Percentiles rank a stretch among this genome's conserved stretches.
These are phyloP conservation scores for Aureobasidium subglaciale DNA, from an alignment of 2,329 filamentous ascomycete species.

Conservation along the genomic window DNA sequence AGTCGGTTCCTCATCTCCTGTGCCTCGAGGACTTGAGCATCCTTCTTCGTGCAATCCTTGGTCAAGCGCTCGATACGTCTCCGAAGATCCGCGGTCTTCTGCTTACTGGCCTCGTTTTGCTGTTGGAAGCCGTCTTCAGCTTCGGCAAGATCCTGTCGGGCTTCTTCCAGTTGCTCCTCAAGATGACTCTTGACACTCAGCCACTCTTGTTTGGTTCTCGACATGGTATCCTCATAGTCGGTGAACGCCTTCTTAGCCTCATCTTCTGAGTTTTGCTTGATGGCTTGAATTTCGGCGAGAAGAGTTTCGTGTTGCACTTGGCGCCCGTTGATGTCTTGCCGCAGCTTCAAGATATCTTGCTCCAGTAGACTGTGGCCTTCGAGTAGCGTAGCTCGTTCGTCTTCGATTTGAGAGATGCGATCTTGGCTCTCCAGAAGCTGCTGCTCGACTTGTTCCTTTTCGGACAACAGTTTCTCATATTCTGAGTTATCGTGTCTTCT, in stretches of 20 bases:
- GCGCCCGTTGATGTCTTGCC: neutral
- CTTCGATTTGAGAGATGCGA: neutral
- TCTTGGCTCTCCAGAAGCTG: neutral
- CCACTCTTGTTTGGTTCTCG: slow-evolving; percentile 10
- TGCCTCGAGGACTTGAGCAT: slow-evolving; percentile 32
- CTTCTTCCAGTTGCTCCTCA: slow-evolving; percentile 12
- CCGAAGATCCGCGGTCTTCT: slow-evolving; percentile 20
- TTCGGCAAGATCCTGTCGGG: slow-evolving; percentile 19
- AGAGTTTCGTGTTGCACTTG: slow-evolving; percentile 1
- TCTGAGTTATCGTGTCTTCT: neutral
- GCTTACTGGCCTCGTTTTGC: slow-evolving; percentile 15
- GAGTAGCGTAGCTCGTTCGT: neutral
- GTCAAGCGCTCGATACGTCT: slow-evolving; percentile 25
- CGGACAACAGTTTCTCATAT: neutral
- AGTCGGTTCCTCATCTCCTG: slow-evolving; percentile 32
- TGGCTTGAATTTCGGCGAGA: neutral
- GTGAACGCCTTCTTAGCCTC: neutral
- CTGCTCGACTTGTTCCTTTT: neutral
- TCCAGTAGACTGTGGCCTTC: slow-evolving; percentile 4
- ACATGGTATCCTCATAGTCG: slow-evolving; percentile 6
- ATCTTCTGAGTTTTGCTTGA: neutral
- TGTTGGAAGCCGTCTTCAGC: slow-evolving; percentile 15
- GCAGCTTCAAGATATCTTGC: slow-evolving; percentile 6
- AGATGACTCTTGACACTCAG: slow-evolving; percentile 14
- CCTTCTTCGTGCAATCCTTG: slow-evolving; percentile 28